A percentile compares a stretch with the other conserved stretches of the same genome.
phyloP scores from a whole-genome alignment of 106 monocot genomes.

The Phalaenopsis aphrodite region DNA sequence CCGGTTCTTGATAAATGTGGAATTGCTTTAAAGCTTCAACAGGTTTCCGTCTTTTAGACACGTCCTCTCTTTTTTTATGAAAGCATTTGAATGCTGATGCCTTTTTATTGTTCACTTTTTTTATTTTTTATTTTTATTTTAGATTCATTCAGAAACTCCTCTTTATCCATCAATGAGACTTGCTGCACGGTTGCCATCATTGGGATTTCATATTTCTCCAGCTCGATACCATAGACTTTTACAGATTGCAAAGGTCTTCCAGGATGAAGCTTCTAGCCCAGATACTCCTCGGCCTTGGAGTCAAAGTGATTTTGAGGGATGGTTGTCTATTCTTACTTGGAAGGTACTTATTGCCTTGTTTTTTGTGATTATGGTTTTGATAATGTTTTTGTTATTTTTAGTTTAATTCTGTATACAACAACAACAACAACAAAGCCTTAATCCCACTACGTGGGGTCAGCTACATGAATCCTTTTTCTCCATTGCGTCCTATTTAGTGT shows the following conservation, averaged over 20 bases:
- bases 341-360: slow-evolving; percentile 47
- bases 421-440: too few species aligned
- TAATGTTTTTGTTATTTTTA: neutral
- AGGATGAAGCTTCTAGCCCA: slow-evolving; percentile 25
- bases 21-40: slow-evolving; percentile 67
- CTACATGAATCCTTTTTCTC: too few species aligned
- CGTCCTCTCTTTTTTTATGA: neutral
- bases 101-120: slow-evolving; percentile 8
- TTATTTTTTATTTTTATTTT: neutral
- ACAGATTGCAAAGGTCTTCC: slow-evolving; percentile 77
- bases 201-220: slow-evolving; percentile 93
- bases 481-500: too few species aligned
- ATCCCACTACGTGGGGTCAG: too few species aligned
- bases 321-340: slow-evolving; percentile 85
- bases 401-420: neutral
- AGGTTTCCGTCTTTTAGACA: slow-evolving; percentile 37
- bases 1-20: slow-evolving; percentile 95
- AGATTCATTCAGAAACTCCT: slow-evolving; percentile 74
- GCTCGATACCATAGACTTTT: slow-evolving; percentile 91
- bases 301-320: slow-evolving; percentile 90
- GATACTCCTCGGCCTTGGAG: slow-evolving; percentile 51
- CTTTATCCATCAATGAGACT: slow-evolving; percentile 70
- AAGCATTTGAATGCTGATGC: neutral
- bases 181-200: slow-evolving; percentile 75
- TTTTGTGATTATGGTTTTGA: neutral